A percentile compares a stretch with the other conserved stretches of the same genome.
phyloP scores from a whole-genome alignment of 2,329 filamentous ascomycete genomes.

The Sphaerulina populicola region DNA sequence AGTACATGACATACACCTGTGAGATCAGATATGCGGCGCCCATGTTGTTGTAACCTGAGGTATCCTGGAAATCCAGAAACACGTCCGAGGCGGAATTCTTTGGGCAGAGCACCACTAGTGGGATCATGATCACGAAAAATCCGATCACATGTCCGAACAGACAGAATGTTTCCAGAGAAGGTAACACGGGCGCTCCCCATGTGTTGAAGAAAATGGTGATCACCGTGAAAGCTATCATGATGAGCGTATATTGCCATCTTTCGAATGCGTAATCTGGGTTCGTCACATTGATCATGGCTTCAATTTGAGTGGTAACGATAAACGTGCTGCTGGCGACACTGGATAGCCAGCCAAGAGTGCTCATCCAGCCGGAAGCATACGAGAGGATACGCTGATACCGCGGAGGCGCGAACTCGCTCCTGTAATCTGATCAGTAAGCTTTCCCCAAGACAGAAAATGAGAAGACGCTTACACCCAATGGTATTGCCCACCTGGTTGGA shows the following conservation, averaged over 20 bases:
- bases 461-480: conserved; percentile 25
- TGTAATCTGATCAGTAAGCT: background rate
- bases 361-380: conserved; percentile 23
- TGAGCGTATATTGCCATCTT: conserved; percentile 27
- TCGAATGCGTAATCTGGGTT: conserved; percentile 25
- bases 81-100: conserved; percentile 30
- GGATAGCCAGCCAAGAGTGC: conserved; percentile 24
- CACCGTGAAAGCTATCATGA: conserved; percentile 33
- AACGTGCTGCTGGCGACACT: conserved; percentile 31
- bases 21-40: conserved; percentile 28
- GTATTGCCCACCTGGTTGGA: conserved; percentile 28
- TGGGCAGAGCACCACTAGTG: conserved; percentile 26
- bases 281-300: conserved; percentile 33
- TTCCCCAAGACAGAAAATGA: background rate
- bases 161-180: conserved; percentile 34
- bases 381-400: conserved; percentile 27
- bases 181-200: conserved; percentile 30
- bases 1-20: conserved; percentile 16
- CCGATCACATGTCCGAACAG: conserved; percentile 28
- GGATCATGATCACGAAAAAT: conserved; percentile 30
- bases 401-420: conserved; percentile 28
- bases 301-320: conserved; percentile 33
- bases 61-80: conserved; percentile 26
- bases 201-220: conserved; percentile 29
- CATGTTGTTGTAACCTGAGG: conserved; percentile 26